Base-by-base conservation (phyloP, 768 basidiomycete genomes). In the Tephrocybe sp. region DNA sequence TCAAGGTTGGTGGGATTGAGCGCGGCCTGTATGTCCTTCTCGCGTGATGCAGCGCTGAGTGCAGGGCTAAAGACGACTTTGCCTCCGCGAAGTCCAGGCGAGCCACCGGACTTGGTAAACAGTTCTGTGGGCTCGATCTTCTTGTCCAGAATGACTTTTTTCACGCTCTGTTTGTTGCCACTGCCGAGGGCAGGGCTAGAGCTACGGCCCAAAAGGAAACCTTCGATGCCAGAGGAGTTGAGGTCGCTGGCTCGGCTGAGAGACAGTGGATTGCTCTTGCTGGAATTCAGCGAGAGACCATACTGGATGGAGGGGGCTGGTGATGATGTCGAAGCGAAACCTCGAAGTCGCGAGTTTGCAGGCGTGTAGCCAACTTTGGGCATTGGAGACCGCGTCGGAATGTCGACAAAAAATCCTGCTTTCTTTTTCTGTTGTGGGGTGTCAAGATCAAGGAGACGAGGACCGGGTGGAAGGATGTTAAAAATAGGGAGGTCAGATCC, bases 131-230 rank as follows among this genome's bases (percentile, higher is more conserved):
- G 78, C 45, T 90, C 87, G 14, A 90, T 74, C 64, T 86, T 92
- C 69, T 90, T 93, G 63, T 93, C 89, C 55, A 97, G 65, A 32
- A 93, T 85, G 51, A 98, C 78, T 64, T 96, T 96, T 75, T 98
- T 98, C 51, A 96, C 91, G 63, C 92, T 96, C 51, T 87, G 83
- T 48, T 86, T 76, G 52, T 70, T 75, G 37, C 82, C 88, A 59
- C 80, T 86, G 5, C 89, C 88, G 43, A 90, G 67, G 3, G 83
- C 74, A 1, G 86, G 84, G 56, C 81, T 85, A 9, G 79, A 71
- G 49, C 80, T 81, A 24, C 78, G 78, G 38, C 75, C 78, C 50
- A 86, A 53, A 58, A 89, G 81, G 59, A 90, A 82, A 0, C 77
- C 73, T 54, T 93, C 90, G 3, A 88, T 76, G 1, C 69, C 68